Conservation (phyloP, 1,139 yeast genomes). For the Yamadazyma conglobata region DNA sequence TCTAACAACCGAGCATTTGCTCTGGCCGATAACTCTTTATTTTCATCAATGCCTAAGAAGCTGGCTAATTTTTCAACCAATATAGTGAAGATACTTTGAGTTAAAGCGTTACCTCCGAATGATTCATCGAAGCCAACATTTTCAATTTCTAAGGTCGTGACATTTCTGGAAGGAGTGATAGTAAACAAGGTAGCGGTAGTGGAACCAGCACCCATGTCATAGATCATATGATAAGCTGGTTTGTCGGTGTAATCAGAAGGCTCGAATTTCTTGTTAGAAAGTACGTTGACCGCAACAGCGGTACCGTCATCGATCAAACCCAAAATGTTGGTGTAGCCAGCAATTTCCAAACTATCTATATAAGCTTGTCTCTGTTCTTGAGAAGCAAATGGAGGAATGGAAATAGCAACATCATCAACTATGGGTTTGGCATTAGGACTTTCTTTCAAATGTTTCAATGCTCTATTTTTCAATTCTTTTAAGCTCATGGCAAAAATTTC, state of each 20-base stretch:
- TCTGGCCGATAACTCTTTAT: constrained; percentile 45
- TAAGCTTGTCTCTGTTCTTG: constrained; percentile 69
- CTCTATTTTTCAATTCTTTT: constrained; percentile 63
- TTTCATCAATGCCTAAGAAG: constrained; percentile 33
- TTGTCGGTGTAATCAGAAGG: constrained; percentile 30
- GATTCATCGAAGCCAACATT: constrained; percentile 65
- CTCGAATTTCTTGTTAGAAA: constrained; percentile 47
- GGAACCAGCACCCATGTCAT: constrained; percentile 92
- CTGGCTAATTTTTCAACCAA: constrained; percentile 55
- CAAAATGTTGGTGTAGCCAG: constrained; percentile 59
- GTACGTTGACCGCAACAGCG: constrained; percentile 81
- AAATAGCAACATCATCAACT: constrained; percentile 65
- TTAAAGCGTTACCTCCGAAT: constrained; percentile 75
- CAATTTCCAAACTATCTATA: constrained; percentile 67
- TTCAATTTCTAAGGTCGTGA: constrained; percentile 55
- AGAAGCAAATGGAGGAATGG: constrained; percentile 73
- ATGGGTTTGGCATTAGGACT: constrained; percentile 29
- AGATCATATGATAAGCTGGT: constrained; percentile 65
- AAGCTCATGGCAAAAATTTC: constrained; percentile 84
- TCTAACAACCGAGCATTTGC: constrained; percentile 68
- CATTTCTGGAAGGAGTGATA: constrained; percentile 44
- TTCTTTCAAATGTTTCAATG: constrained; percentile 39
- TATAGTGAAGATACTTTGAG: constrained; percentile 59
- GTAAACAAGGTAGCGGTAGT: constrained; percentile 83
- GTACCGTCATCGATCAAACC: constrained; percentile 85